Evolutionary conservation across 2,329 filamentous ascomycete species (phyloP), one percentile per base, ranked within the genome.

Genomic region (Aureobasidium sp.): DNA sequence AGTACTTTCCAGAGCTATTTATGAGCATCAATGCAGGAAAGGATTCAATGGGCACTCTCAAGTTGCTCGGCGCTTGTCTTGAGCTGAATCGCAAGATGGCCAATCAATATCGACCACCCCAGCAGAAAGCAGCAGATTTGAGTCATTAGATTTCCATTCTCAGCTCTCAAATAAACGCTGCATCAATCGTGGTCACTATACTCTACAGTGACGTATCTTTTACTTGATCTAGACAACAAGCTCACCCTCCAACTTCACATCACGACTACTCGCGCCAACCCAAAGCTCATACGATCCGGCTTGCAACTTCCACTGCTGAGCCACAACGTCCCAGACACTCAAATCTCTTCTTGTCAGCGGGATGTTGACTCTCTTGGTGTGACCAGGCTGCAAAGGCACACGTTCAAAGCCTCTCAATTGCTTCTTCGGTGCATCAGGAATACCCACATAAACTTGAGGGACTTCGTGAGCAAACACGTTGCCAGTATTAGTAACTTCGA

Each of bases 401-500:
- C 88, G 87, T 62, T 79, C 78, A 66, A 88, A 88, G 5, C 85
- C 84, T 21, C 86, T 77, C 5, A 88, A 76, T 68, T 86, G 83
- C 63, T 66, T 57, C 72, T 68, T 62, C 3, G 68, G 69, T 13
- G 64, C 65, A 16, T 67, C 64, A 2, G 67, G 64, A 8, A 70
- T 65, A 6, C 62, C 64, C 25, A 68, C 21, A 65, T 83, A 83
- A 3, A 85, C 69, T 67, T 86, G 83, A 2, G 79, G 78, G 1
- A 86, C 81, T 25, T 82, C 82, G 36, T 79, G 78, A 36, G 80
- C 81, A 0, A 72, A 64, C 1, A 75, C 72, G 63, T 68, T 66
- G 2, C 89, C 89, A 0, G 78, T 81, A 68, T 94, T 93, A 4
- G 75, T 79, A 1, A 93, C 75, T 0, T 74, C 79, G 5, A 83